Conservation (phyloP, 2,329 filamentous ascomycete species). For the Cercospora berteroae region DNA sequence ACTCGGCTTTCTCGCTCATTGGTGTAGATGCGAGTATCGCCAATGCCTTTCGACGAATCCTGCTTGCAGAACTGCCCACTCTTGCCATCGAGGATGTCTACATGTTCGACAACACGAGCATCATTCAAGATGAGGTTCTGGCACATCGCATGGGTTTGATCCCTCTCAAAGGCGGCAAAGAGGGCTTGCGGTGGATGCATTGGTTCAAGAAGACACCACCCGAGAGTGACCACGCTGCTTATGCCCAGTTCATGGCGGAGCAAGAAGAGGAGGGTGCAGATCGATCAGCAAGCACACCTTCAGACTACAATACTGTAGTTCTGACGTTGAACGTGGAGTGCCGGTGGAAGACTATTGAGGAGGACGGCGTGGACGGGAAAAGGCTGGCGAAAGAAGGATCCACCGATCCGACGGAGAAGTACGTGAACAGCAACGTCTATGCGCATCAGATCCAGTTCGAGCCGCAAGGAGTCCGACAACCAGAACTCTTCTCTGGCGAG, state of each 20-base stretch:
- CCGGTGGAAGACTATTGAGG: constrained; percentile 62
- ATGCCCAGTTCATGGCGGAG: constrained; percentile 40
- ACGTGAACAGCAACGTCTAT: constrained; percentile 71
- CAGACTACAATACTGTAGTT: constrained; percentile 83
- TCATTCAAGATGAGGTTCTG: constrained; percentile 96
- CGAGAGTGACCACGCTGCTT: constrained; percentile 55
- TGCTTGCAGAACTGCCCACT: constrained; percentile 90
- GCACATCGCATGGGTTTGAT: constrained; percentile 86
- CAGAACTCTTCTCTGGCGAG: constrained; percentile 58
- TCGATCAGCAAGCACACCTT: constrained; percentile 49
- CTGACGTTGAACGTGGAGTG: constrained; percentile 76
- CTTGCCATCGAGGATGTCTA: constrained; percentile 93
- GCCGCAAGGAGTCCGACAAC: constrained; percentile 69
- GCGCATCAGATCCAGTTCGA: constrained; percentile 64
- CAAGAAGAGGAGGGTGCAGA: constrained; percentile 44
- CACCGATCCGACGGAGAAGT: constrained; percentile 78
- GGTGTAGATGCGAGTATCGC: constrained; percentile 89
- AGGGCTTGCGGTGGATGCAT: constrained; percentile 76
- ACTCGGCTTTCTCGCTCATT: constrained; percentile 85
- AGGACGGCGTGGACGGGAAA: constrained; percentile 47
- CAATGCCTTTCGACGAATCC: constrained; percentile 94
- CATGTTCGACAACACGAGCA: constrained; percentile 93
- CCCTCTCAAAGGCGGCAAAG: constrained; percentile 75
- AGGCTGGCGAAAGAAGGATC: constrained; percentile 63
- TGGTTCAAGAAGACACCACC: constrained; percentile 71